These are phyloP conservation scores for Begonia fuchsioides DNA, from an alignment of 306 rosid genomes.

Conservation along the genomic window DNA sequence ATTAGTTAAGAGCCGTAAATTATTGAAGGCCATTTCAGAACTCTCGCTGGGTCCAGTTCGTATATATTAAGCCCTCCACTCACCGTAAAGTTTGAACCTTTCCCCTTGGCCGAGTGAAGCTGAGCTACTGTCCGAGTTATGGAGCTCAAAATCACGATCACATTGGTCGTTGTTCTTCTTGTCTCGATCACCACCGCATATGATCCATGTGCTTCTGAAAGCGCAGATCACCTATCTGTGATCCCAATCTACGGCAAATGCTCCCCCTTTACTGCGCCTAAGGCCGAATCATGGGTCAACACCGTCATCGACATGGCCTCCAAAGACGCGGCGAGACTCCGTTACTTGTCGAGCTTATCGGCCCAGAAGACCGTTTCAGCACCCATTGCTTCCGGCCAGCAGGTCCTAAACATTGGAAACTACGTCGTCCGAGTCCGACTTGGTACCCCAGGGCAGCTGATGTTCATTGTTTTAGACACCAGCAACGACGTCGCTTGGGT, in stretches of 20 bases:
- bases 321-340: slow-evolving; percentile 48
- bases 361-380: slow-evolving; percentile 35
- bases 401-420: slow-evolving; percentile 49
- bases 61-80: background rate
- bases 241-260: slow-evolving; percentile 78
- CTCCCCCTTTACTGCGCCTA: slow-evolving; percentile 61
- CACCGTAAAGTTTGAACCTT: background rate
- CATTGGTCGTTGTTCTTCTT: slow-evolving; percentile 18
- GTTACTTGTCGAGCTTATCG: slow-evolving; percentile 37
- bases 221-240: slow-evolving; percentile 33
- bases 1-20: background rate
- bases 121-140: slow-evolving; percentile 17
- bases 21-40: background rate
- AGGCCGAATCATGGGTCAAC: slow-evolving; percentile 38
- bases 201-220: slow-evolving; percentile 42
- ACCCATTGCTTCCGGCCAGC: slow-evolving; percentile 76
- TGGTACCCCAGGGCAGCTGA: slow-evolving; percentile 63
- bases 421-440: slow-evolving; percentile 56
- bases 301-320: slow-evolving; percentile 62
- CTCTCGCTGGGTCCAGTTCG: background rate
- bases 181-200: slow-evolving; percentile 13
- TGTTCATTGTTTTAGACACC: slow-evolving; percentile 81
- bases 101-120: background rate
- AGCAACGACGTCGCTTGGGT: slow-evolving; percentile 72
- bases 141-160: slow-evolving; percentile 18